Evolutionary conservation across 2,329 filamentous ascomycete species (phyloP).

Genomic region (Colletotrichum sidae): DNA sequence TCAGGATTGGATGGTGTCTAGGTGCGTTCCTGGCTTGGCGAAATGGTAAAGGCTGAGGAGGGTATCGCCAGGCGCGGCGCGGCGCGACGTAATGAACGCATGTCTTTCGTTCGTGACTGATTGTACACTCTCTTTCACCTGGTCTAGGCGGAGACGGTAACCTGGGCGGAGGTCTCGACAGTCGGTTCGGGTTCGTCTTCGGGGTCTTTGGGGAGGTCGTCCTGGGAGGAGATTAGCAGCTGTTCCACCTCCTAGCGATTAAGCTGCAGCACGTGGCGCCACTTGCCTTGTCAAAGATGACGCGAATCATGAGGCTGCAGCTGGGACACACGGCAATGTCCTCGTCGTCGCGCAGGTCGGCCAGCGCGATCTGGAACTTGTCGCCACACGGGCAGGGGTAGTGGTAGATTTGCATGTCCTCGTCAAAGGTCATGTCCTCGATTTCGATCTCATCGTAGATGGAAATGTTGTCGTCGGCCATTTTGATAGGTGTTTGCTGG

Average conservation of each 20-base stretch:
- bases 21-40: no score
- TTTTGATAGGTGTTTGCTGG: constrained; percentile 45
- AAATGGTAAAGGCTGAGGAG: no score
- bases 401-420: constrained; percentile 86
- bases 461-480: constrained; percentile 75
- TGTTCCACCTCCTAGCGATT: background rate
- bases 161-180: constrained; percentile 47
- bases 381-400: constrained; percentile 98
- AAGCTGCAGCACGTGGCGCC: background rate
- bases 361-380: constrained; percentile 89
- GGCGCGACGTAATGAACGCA: no score
- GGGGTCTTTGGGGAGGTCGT: constrained; percentile 57
- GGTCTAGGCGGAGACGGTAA: constrained; percentile 54
- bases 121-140: no score
- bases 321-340: constrained; percentile 98
- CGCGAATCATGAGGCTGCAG: constrained; percentile 95
- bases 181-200: constrained; percentile 46
- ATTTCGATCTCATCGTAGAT: constrained; percentile 99
- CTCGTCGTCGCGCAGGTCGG: constrained; percentile 86
- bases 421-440: constrained; percentile 96
- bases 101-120: no score
- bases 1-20: background rate
- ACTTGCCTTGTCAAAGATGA: constrained; percentile 86
- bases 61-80: no score
- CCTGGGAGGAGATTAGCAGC: constrained; percentile 44